Base-by-base conservation (phyloP, 225 moss, liverwort and hornwort species). In the Pseudisothecium myosuroides region DNA sequence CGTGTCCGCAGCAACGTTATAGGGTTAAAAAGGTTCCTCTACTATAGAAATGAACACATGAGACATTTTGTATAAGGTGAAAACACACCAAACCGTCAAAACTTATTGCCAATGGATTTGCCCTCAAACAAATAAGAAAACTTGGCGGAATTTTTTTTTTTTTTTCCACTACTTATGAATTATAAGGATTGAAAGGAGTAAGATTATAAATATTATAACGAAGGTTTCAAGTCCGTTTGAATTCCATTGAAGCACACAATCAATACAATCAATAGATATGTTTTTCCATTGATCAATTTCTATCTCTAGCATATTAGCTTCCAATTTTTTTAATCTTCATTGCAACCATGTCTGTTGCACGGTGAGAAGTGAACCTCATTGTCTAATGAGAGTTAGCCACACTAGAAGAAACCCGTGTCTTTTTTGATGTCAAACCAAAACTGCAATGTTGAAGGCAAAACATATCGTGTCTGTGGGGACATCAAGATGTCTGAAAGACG, bases 321-420 rank as follows among this genome's bases (percentile, higher is more conserved):
- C 19, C 2, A 23, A 31, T 28, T 4, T 27, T 49, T 11, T 29
- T 74, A 7, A 75, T 10, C 20, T 75, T 18, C 5, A 75, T 9
- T 75, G 4, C 32, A 75, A 45, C 7, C 1, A 31, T 75, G 12
- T 49, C 9, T 1, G 0, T 17, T 31, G 32, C 0, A 0, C 0
- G 11, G 18, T 31, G 12, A 47, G 47, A 29, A 47, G 6, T 29
- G 12, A 49, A 7, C 11, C 6, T 31, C 0, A 20, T 0, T 32
- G 20, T 47, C 1, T 20, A 8, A 34, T 32, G 12, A 50, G 3
- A 45, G 2, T 47, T 74, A 18, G 4, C 11, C 18, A 47, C 0
- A 45, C 45, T 45, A n/a, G n/a, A n/a, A n/a, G n/a, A n/a, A n/a
- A n/a, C n/a, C n/a, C n/a, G n/a, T n/a, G n/a, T n/a, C n/a, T n/a